A percentile compares a stretch with the other conserved stretches of the same genome.
Evolutionary conservation across 2,329 filamentous ascomycete genomes (phyloP).

Genomic region (Neopestalotiopsis clavispora): DNA sequence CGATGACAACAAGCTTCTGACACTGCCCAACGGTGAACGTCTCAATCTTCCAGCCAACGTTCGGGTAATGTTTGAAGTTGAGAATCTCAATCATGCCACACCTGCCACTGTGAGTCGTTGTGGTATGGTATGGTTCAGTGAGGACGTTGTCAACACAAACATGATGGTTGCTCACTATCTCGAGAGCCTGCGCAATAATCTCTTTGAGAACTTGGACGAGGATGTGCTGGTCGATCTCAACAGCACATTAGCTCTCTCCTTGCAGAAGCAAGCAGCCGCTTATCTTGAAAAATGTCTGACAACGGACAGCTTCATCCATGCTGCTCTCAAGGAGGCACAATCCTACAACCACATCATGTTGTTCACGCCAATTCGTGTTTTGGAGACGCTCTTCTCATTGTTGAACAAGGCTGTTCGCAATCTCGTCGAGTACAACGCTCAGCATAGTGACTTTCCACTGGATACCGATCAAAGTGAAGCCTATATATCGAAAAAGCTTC

Average conservation of each 20-base stretch:
- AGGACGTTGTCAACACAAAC: constrained; percentile 89
- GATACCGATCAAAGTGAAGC: constrained; percentile 88
- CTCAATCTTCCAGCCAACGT: constrained; percentile 93
- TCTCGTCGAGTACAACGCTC: constrained; percentile 92
- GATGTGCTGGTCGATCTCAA: constrained; percentile 78
- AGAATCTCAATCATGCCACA: constrained; percentile 95
- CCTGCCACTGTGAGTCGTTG: constrained; percentile 99
- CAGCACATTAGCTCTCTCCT: constrained; percentile 76
- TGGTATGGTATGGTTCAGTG: constrained; percentile 99
- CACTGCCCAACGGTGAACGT: constrained; percentile 95
- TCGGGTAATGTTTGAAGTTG: constrained; percentile 99
- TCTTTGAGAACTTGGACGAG: constrained; percentile 95
- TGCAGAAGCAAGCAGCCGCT: constrained; percentile 80
- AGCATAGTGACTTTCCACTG: constrained; percentile 92
- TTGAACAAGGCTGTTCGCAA: constrained; percentile 93
- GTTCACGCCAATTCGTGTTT: constrained; percentile 86
- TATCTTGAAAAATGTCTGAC: constrained; percentile 77
- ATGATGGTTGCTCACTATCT: constrained; percentile 97
- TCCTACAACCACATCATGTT: constrained; percentile 97
- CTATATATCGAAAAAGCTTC: constrained; percentile 90
- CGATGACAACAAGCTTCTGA: constrained; percentile 98
- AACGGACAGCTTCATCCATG: constrained; percentile 79
- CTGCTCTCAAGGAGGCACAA: constrained; percentile 76
- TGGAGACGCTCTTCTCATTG: constrained; percentile 93
- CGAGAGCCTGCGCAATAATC: constrained; percentile 77